These are phyloP conservation scores for Daldinia bambusicola DNA, from an alignment of 495 filamentous ascomycete species.

Conservation along the genomic window DNA sequence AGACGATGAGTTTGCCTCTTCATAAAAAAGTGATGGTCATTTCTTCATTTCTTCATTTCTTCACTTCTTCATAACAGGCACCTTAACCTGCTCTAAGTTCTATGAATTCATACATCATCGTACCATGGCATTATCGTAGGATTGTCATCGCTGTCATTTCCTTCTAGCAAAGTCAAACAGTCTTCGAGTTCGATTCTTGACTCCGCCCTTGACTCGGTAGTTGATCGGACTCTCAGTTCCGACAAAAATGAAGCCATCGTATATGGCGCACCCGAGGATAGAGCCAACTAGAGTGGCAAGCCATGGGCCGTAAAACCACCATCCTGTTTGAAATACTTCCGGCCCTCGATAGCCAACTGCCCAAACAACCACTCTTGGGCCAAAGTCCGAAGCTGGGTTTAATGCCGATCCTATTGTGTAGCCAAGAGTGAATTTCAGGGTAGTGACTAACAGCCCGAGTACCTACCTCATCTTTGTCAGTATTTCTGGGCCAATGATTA, in stretches of 20 bases:
- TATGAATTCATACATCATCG: neutral
- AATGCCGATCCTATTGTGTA: conserved; percentile 61
- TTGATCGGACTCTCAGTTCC: conserved; percentile 64
- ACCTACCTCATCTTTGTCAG: conserved; percentile 30
- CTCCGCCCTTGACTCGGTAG: conserved; percentile 50
- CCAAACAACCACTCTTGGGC: conserved; percentile 54
- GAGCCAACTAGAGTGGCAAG: conserved; percentile 58
- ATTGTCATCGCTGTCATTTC: neutral
- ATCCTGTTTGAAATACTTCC: conserved; percentile 55
- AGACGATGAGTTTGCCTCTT: neutral
- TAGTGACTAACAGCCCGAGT: conserved; percentile 58
- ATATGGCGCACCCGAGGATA: conserved; percentile 59
- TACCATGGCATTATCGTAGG: neutral
- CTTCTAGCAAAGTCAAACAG: conserved; percentile 9
- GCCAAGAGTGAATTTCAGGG: conserved; percentile 56
- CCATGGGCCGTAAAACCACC: conserved; percentile 66
- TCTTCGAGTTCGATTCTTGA: conserved; percentile 24
- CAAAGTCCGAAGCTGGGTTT: conserved; percentile 64
- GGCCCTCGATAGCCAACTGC: conserved; percentile 56
- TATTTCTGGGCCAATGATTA: neutral
- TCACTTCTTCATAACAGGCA: too few species aligned
- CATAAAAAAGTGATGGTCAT: too few species aligned
- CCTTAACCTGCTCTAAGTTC: neutral
- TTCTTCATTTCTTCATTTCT: too few species aligned
- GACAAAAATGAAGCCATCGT: conserved; percentile 65